Evolutionary conservation across 352 stramenopile genomes (phyloP).

Genomic region (Phytophthora pluvialis): DNA sequence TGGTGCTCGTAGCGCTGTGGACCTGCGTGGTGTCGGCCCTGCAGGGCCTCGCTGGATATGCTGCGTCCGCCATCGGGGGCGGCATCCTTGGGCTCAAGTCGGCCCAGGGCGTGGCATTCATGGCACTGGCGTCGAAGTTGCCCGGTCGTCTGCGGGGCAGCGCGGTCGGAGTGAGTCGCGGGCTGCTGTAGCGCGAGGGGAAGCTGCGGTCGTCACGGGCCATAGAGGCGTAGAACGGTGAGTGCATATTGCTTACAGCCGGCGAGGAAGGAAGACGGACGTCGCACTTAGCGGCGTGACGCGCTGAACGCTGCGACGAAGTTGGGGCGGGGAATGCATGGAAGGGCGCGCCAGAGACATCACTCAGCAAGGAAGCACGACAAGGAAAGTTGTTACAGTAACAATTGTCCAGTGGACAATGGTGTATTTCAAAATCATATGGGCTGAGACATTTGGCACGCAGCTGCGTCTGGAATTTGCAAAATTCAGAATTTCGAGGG

Average conservation of each 20-base stretch:
- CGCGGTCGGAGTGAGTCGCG: background rate
- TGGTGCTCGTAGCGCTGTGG: constrained; percentile 27
- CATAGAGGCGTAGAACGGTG: constrained; percentile 16
- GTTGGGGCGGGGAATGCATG: constrained; percentile 19
- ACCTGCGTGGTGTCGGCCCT: background rate
- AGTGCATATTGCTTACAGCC: constrained; percentile 18
- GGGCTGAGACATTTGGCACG: background rate
- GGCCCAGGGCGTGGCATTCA: constrained; percentile 3
- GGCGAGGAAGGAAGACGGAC: no score
- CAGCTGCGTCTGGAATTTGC: background rate
- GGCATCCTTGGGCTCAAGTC: background rate
- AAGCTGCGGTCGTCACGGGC: constrained; percentile 27
- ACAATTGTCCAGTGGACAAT: no score
- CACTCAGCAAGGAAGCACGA: background rate
- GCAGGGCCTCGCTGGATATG: constrained; percentile 10
- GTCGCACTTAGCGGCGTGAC: constrained; percentile 32
- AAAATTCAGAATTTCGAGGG: no score
- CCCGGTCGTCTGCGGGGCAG: constrained; percentile 23
- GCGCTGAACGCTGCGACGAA: constrained; percentile 20
- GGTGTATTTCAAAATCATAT: background rate
- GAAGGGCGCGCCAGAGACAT: constrained; percentile 1
- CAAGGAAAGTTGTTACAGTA: no score
- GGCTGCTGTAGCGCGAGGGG: constrained; percentile 24
- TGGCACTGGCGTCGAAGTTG: constrained; percentile 10
- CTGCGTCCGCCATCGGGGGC: background rate